These are phyloP conservation scores for Strigomonas oncopelti DNA, from an alignment of 208 protist species.

Conservation along the genomic window DNA sequence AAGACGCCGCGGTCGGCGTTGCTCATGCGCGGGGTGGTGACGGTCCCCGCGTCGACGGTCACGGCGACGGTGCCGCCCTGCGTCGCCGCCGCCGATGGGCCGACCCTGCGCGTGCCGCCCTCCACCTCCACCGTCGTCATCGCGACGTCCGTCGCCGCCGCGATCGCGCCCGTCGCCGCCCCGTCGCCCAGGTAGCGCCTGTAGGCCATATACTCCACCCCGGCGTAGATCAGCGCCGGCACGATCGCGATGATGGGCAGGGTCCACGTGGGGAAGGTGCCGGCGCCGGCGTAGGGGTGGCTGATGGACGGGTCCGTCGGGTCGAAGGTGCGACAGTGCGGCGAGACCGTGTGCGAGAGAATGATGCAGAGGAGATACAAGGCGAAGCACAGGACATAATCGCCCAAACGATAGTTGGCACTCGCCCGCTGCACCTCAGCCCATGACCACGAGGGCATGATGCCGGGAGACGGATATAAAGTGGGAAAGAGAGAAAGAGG, in stretches of 20 bases:
- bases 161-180: background rate
- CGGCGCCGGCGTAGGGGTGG: constrained; percentile 22
- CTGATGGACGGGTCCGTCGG: constrained; percentile 42
- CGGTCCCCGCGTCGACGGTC: background rate
- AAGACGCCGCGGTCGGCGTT: background rate
- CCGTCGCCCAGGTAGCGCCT: background rate
- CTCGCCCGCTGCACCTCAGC: too few species aligned
- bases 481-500: constrained; percentile 6
- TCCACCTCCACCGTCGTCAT: background rate
- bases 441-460: too few species aligned
- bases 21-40: background rate
- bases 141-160: background rate
- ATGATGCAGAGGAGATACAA: constrained; percentile 17
- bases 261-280: constrained; percentile 53
- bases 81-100: background rate
- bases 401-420: constrained; percentile 21
- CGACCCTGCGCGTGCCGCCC: background rate
- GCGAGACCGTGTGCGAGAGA: constrained; percentile 18
- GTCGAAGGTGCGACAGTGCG: constrained; percentile 49
- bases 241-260: constrained; percentile 35
- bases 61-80: background rate
- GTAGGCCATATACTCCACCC: constrained; percentile 23
- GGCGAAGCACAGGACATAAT: constrained; percentile 40
- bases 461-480: constrained; percentile 17
- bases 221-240: constrained; percentile 29